phyloP scores from a whole-genome alignment of 2,329 filamentous ascomycete species.

The Phaeosphaeriaceae sp. region DNA sequence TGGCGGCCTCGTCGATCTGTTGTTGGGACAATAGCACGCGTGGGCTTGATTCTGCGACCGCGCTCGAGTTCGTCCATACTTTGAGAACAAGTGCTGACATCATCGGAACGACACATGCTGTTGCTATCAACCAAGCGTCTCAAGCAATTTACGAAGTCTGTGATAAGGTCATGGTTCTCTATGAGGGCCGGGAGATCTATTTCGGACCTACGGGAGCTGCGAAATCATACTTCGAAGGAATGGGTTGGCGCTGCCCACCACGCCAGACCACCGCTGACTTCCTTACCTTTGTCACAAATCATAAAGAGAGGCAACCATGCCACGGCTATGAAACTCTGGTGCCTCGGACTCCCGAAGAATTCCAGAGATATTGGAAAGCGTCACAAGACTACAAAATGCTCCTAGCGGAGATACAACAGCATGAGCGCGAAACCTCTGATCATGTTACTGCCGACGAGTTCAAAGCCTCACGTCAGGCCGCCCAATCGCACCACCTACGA shows the following conservation, averaged over 20 bases:
- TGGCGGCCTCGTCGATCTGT: constrained; percentile 63
- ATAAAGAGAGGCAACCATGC: constrained; percentile 51
- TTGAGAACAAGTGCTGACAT: constrained; percentile 59
- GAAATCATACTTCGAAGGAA: constrained; percentile 68
- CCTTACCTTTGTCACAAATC: constrained; percentile 71
- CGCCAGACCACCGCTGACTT: constrained; percentile 75
- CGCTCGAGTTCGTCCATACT: constrained; percentile 62
- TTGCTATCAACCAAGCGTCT: constrained; percentile 62
- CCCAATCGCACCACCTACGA: constrained; percentile 59
- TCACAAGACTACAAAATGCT: constrained; percentile 57
- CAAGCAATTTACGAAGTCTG: constrained; percentile 65
- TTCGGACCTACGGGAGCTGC: constrained; percentile 68
- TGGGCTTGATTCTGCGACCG: constrained; percentile 48
- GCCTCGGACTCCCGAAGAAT: constrained; percentile 53
- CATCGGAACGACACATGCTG: constrained; percentile 56
- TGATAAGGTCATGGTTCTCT: constrained; percentile 75
- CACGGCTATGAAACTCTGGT: constrained; percentile 50
- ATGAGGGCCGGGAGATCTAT: constrained; percentile 78
- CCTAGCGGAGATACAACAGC: constrained; percentile 58
- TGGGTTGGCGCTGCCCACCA: constrained; percentile 70
- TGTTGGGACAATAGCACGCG: constrained; percentile 55
- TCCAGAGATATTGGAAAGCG: constrained; percentile 57
- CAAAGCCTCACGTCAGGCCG: constrained; percentile 59
- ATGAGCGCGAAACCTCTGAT: too few relatives aligned
- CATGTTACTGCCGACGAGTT: constrained; percentile 61